Evolutionary conservation across 306 rosid species (phyloP), one percentile per base, ranked within the genome.

Genomic region (Cicer bijugum): DNA sequence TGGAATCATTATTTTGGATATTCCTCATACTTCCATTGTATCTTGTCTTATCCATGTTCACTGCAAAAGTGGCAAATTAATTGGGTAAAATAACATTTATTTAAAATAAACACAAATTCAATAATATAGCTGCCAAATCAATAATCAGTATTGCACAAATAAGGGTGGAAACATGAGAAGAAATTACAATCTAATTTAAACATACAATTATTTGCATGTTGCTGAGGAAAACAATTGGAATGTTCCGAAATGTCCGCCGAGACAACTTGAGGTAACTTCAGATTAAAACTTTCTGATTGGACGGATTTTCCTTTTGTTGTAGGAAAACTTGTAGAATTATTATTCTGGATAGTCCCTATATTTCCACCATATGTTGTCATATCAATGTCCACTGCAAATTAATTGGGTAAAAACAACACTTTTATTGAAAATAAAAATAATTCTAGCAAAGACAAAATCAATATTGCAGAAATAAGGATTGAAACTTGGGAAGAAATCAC

Each of bases 221-320:
- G 33, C 33, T 23, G 33, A 3, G 33, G 33, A 23, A 23, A 23
- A 23, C 0, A 4, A 23, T 23, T 23, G 52, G 71, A 35, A 50
- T 19, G 75, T 50, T 76, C 53, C 9, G 60, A 35, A 69, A 51
- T 52, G 5, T 60, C 55, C 75, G 15, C 37, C 57, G 79, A 44
- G 46, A 10, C 37, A 63, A 48, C 19, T 11, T 23, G 80, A 57
- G 77, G 53, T 40, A 7, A 23, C 69, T 62, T 15, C 59, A 72
- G 57, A 76, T 79, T 43, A 0, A 10, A 8, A 43, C 9, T 9
- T 48, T 66, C 68, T 39, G 69, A 38, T 40, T 38, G 69, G 59
- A 62, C 4, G 51, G 15, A 12, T 0, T 4, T 46, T 46, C 51
- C 14, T 14, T 4, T 11, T 11, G 51, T 14, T 6, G 56, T 50